Evolutionary conservation across 202 grass and related monocot genomes (phyloP).

Genomic region (Zoysia matrella): DNA sequence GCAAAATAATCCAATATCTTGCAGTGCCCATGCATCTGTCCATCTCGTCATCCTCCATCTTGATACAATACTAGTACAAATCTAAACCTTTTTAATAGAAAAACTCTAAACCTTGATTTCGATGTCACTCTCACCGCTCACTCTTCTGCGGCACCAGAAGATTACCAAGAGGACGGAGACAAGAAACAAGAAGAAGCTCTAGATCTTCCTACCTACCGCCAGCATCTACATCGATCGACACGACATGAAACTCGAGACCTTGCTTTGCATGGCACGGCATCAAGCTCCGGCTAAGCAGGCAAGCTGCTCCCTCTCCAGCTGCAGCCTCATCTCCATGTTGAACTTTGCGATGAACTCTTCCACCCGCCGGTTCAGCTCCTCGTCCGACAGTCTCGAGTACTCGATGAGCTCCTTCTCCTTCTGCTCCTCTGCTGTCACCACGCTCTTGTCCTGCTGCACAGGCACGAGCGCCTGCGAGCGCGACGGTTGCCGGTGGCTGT

Average conservation of each 20-base stretch:
- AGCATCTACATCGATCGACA: constrained; percentile 26
- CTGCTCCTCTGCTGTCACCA: constrained; percentile 49
- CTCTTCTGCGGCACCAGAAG: constrained; percentile 26
- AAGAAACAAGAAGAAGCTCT: constrained; percentile 8
- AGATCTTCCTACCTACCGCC: background rate
- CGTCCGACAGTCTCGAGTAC: constrained; percentile 62
- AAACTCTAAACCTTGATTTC: constrained; percentile 6
- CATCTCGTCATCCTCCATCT: too few species aligned
- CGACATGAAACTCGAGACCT: background rate
- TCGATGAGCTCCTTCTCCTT: constrained; percentile 45
- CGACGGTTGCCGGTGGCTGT: constrained; percentile 25
- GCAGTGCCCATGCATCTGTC: background rate
- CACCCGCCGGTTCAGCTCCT: too few species aligned
- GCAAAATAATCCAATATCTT: constrained; percentile 8
- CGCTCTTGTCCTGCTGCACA: constrained; percentile 42
- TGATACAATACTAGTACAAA: too few species aligned
- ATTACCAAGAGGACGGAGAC: background rate
- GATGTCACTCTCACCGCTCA: background rate
- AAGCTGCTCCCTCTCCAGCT: constrained; percentile 49
- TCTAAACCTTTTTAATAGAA: constrained; percentile 9
- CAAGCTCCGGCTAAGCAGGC: constrained; percentile 7
- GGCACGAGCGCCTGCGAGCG: constrained; percentile 39
- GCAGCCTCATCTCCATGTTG: too few species aligned
- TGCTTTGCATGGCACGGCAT: background rate
- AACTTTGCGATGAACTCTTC: too few species aligned